Evolutionary conservation across 345 rosid species (phyloP).

Genomic region (Citrus reticulata): DNA sequence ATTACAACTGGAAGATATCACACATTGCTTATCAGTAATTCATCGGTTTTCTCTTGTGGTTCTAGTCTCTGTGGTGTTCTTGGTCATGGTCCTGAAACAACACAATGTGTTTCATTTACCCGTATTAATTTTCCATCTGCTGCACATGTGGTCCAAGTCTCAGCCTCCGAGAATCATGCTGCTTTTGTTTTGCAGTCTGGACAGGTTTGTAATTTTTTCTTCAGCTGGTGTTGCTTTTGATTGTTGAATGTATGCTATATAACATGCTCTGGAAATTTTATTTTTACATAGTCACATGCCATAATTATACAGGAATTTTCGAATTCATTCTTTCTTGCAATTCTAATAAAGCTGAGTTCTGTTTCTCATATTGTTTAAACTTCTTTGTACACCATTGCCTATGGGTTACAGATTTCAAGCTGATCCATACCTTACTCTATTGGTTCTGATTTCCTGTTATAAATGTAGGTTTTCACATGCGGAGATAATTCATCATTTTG

Average conservation of each 20-base stretch:
- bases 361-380: neutral
- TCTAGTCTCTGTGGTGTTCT: conserved; percentile 86
- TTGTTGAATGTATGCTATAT: neutral
- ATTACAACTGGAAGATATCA: conserved; percentile 88
- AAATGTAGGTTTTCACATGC: conserved; percentile 81
- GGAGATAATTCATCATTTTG: conserved; percentile 93
- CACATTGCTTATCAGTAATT: conserved; percentile 78
- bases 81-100: conserved; percentile 92
- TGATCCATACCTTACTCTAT: neutral
- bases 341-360: neutral
- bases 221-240: neutral
- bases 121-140: conserved; percentile 60
- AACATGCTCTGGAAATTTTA: neutral
- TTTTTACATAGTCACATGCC: neutral
- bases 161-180: conserved; percentile 91
- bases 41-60: conserved; percentile 90
- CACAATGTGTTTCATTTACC: conserved; percentile 81
- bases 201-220: conserved; percentile 54
- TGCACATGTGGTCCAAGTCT: conserved; percentile 68
- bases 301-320: neutral
- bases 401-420: neutral
- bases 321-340: neutral
- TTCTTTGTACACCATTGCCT: neutral
- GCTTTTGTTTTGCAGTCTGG: conserved; percentile 85
- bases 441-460: neutral